A percentile compares a stretch with the other conserved stretches of the same genome.
phyloP scores from a whole-genome alignment of 495 filamentous ascomycete genomes.

The Aspergillus campestris region DNA sequence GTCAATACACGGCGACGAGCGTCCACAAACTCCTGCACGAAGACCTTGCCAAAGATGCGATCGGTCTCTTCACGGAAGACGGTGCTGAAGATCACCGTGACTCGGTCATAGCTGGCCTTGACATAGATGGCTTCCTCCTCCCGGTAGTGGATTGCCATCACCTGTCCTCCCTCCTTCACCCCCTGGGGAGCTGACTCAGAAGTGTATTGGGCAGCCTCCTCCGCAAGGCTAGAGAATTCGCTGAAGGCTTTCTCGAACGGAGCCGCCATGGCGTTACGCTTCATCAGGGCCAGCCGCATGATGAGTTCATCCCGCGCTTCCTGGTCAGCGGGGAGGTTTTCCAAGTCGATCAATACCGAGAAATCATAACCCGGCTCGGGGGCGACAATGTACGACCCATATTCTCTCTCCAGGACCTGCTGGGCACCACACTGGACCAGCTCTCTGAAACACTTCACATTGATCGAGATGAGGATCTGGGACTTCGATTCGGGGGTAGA shows the following conservation, averaged over 20 bases:
- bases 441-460: slow-evolving; percentile 89
- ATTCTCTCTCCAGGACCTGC: slow-evolving; percentile 84
- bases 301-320: slow-evolving; percentile 79
- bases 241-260: slow-evolving; percentile 96
- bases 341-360: slow-evolving; percentile 79
- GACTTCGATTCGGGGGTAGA: slow-evolving; percentile 90
- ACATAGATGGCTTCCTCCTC: slow-evolving; percentile 99
- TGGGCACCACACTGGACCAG: slow-evolving; percentile 88
- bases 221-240: slow-evolving; percentile 75
- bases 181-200: slow-evolving; percentile 87
- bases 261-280: slow-evolving; percentile 96
- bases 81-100: slow-evolving; percentile 98
- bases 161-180: slow-evolving; percentile 76
- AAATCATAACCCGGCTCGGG: slow-evolving; percentile 93
- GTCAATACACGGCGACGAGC: slow-evolving; percentile 70
- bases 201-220: slow-evolving; percentile 83
- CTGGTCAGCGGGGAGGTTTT: slow-evolving; percentile 71
- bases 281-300: slow-evolving; percentile 75
- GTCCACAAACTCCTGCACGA: slow-evolving; percentile 93
- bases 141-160: slow-evolving; percentile 95
- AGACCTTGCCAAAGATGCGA: slow-evolving; percentile 93
- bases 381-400: slow-evolving; percentile 79
- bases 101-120: slow-evolving; percentile 91
- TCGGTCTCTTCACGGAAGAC: slow-evolving; percentile 97
- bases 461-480: slow-evolving; percentile 85